phyloP scores from a whole-genome alignment of 192 early-diverging fungal genomes.

The Spizellomyces punctatus region DNA sequence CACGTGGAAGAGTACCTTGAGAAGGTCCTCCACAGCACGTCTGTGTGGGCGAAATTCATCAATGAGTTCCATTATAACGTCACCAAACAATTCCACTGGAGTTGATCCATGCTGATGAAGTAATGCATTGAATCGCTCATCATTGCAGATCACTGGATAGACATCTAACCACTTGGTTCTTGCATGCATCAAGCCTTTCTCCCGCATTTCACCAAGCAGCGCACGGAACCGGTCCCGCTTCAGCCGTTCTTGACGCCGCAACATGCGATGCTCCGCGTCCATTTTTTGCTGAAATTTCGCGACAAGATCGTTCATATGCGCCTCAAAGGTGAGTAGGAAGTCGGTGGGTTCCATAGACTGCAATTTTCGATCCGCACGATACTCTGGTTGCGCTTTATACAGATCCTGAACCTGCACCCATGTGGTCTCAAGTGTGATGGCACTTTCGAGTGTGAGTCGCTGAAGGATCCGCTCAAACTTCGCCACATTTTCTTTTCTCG shows the following conservation, averaged over 20 bases:
- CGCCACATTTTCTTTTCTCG: conserved; percentile 64
- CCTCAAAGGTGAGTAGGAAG: conserved; percentile 80
- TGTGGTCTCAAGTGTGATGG: conserved; percentile 59
- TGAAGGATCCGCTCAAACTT: conserved; percentile 60
- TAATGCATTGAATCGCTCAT: conserved; percentile 68
- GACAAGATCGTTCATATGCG: conserved; percentile 71
- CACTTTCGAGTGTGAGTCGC: conserved; percentile 40
- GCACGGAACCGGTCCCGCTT: conserved; percentile 61
- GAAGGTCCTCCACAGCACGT: conserved; percentile 63
- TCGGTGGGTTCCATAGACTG: conserved; percentile 80
- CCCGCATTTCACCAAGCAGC: conserved; percentile 66
- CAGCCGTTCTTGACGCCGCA: conserved; percentile 68
- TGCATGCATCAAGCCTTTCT: conserved; percentile 63
- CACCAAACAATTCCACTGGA: conserved; percentile 94
- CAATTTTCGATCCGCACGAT: conserved; percentile 46
- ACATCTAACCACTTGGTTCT: conserved; percentile 86
- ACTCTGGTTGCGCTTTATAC: conserved; percentile 56
- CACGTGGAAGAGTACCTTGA: conserved; percentile 45
- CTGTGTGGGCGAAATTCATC: conserved; percentile 72
- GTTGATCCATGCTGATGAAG: conserved; percentile 82
- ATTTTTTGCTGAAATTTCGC: conserved; percentile 53
- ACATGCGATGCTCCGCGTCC: conserved; percentile 34
- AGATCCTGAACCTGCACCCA: conserved; percentile 61
- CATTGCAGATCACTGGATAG: conserved; percentile 70
- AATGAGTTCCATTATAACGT: conserved; percentile 78